Conservation (phyloP, 2,329 filamentous ascomycete genomes). For the Botryosphaeria agaves region DNA sequence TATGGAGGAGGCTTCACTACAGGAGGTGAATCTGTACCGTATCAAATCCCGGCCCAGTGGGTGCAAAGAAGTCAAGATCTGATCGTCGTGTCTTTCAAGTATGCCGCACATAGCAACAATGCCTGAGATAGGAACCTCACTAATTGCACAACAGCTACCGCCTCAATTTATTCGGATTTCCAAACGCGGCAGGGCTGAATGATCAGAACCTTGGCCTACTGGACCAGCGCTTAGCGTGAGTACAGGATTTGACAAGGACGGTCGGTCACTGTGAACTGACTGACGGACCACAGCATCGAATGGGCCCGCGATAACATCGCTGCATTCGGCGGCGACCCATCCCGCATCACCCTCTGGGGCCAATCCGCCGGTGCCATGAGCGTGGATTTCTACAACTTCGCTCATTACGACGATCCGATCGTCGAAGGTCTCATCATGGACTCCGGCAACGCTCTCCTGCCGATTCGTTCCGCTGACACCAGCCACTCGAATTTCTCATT, state of each 20-base stretch:
- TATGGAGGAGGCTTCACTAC: constrained; percentile 30
- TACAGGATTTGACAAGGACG: neutral
- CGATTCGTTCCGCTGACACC: constrained; percentile 15
- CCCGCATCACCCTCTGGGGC: constrained; percentile 19
- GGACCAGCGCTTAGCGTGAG: constrained; percentile 13
- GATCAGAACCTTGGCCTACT: constrained; percentile 15
- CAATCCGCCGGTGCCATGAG: constrained; percentile 15
- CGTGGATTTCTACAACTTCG: constrained; percentile 18
- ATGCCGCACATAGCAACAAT: neutral
- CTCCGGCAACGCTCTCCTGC: constrained; percentile 15
- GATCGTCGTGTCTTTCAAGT: constrained; percentile 23
- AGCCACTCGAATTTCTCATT: constrained; percentile 10
- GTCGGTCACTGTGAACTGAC: constrained; percentile 13
- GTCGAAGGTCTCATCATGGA: constrained; percentile 10
- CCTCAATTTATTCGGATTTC: constrained; percentile 21
- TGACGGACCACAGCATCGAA: constrained; percentile 21
- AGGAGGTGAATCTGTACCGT: constrained; percentile 27
- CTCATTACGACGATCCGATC: constrained; percentile 11
- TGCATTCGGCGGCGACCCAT: constrained; percentile 17
- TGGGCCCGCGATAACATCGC: constrained; percentile 24
- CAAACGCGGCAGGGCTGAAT: constrained; percentile 12
- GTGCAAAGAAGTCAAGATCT: constrained; percentile 22
- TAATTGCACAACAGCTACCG: constrained; percentile 12
- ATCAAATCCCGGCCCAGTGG: constrained; percentile 27
- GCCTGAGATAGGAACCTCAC: neutral